A percentile compares a stretch with the other conserved stretches of the same genome.
Evolutionary conservation across 345 rosid species (phyloP).

Genomic region (Capsella bursapastoris): DNA sequence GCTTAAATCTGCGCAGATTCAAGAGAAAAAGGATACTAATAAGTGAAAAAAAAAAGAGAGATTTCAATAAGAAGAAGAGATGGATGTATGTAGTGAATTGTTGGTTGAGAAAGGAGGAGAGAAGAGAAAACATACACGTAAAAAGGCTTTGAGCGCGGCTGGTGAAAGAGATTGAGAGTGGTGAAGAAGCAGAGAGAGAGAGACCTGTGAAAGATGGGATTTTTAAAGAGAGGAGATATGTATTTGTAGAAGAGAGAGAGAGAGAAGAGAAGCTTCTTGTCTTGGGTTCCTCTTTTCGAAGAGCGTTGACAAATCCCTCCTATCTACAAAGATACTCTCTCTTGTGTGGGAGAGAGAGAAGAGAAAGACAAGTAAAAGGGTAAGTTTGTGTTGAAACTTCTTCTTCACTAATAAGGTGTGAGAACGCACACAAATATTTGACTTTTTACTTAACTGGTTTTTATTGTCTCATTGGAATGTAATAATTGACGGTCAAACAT

Average conservation of each 20-base stretch:
- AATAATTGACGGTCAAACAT: background rate
- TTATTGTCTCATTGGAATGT: background rate
- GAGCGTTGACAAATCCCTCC: conserved; percentile 66
- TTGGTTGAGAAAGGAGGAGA: background rate
- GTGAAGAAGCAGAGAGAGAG: conserved; percentile 34
- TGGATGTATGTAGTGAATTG: too few relatives aligned
- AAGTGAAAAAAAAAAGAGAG: too few relatives aligned
- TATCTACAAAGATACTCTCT: conserved; percentile 38
- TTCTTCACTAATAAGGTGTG: conserved; percentile 11
- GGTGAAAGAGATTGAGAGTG: conserved; percentile 13
- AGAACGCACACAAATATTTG: background rate
- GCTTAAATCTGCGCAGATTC: background rate
- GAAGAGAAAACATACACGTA: conserved; percentile 27
- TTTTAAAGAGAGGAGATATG: conserved; percentile 47
- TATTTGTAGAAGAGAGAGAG: conserved; percentile 1
- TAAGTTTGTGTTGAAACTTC: conserved; percentile 35
- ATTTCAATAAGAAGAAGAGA: too few relatives aligned
- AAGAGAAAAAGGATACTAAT: too few relatives aligned
- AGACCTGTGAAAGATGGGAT: conserved; percentile 3
- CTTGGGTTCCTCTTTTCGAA: conserved; percentile 52
- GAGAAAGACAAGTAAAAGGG: conserved; percentile 16
- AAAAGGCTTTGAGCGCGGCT: conserved; percentile 9
- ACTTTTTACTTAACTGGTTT: background rate
- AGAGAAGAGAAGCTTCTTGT: conserved; percentile 68
- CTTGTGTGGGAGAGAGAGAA: conserved; percentile 16